Base-by-base conservation (phyloP, 306 rosid genomes). In the Gastrolobium bilobum region DNA sequence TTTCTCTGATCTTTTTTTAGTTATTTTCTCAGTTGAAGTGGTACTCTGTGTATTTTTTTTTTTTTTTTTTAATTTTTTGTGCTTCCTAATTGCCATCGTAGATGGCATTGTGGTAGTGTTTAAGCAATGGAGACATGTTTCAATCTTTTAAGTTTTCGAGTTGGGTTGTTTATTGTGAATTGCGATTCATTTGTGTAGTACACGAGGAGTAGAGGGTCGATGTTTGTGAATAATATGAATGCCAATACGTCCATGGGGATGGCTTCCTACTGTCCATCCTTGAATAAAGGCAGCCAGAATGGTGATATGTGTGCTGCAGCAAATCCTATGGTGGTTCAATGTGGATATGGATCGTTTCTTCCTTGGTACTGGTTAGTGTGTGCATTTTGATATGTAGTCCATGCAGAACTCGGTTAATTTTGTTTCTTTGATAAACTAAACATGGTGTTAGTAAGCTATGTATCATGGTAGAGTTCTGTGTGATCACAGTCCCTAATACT, bases 301-400 rank as follows among this genome's bases (percentile, higher is more conserved):
- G 57, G 60, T 26, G 71, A 56, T 70, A 7, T 26, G 66, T 31
- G 74, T 26, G 51, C 75, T 77, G 58, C 73, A n/a, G 71, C 83
- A 15, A 81, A 72, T 76, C 57, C 53, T 1, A 62, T 14, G 75
- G 58, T 57, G 61, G 30, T 46, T 73, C 88, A 44, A 48, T 69
- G 79, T 46, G 87, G 89, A 88, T 80, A 33, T 72, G 87, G 89
- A 54, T 85, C 83, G 2, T 81, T 67, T 38, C 90, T 87, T 86
- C 97, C 94, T 71, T 83, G 94, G 92, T 66, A 87, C 73, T 80
- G 97, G 94, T 89, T 20, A 86, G 97, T 85, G 43, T 37, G 6
- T 84, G 60, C 14, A 10, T 42, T 70, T 52, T 64, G 29, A 35
- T 56, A 7, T 53, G 40, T 29, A 7, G n/a, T 39, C 44, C 72